A percentile compares a stretch with the other conserved stretches of the same genome.
These are phyloP conservation scores for Naganishia friedmannii DNA, from an alignment of 768 basidiomycete genomes.

Conservation along the genomic window DNA sequence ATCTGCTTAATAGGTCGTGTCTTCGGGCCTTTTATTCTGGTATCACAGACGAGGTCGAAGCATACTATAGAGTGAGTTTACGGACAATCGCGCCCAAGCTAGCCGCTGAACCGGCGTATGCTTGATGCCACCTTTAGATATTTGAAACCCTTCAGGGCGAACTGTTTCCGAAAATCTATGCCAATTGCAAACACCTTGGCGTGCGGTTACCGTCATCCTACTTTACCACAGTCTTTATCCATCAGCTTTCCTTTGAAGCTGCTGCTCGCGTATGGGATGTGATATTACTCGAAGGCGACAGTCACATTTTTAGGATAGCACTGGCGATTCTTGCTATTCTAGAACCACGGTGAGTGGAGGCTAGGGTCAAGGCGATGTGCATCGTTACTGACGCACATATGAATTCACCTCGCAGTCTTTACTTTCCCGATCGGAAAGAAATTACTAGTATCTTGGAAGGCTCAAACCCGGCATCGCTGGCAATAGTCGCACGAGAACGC, in stretches of 20 bases:
- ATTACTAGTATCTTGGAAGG: slow-evolving; percentile 48
- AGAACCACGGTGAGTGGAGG: slow-evolving; percentile 43
- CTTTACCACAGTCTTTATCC: slow-evolving; percentile 47
- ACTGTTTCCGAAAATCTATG: slow-evolving; percentile 48
- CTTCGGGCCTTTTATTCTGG: slow-evolving; percentile 47
- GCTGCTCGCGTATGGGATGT: slow-evolving; percentile 49
- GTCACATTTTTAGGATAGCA: slow-evolving; percentile 47
- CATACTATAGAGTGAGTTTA: slow-evolving; percentile 45
- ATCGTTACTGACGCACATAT: background rate
- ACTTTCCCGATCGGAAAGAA: slow-evolving; percentile 49
- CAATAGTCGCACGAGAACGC: slow-evolving; percentile 44
- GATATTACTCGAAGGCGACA: slow-evolving; percentile 49
- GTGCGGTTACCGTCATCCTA: slow-evolving; percentile 47
- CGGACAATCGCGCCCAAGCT: background rate
- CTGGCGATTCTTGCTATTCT: slow-evolving; percentile 50
- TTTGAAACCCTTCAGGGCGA: slow-evolving; percentile 51
- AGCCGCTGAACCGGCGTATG: background rate
- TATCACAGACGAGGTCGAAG: slow-evolving; percentile 46
- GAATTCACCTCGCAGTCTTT: slow-evolving; percentile 35
- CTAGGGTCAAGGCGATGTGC: background rate
- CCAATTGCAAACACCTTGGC: slow-evolving; percentile 50
- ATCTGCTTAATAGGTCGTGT: slow-evolving; percentile 46
- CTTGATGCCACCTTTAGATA: slow-evolving; percentile 18
- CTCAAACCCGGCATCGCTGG: slow-evolving; percentile 42
- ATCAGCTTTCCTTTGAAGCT: slow-evolving; percentile 49